Evolutionary conservation across 495 filamentous ascomycete species (phyloP).

Genomic region (Tuber indicum): DNA sequence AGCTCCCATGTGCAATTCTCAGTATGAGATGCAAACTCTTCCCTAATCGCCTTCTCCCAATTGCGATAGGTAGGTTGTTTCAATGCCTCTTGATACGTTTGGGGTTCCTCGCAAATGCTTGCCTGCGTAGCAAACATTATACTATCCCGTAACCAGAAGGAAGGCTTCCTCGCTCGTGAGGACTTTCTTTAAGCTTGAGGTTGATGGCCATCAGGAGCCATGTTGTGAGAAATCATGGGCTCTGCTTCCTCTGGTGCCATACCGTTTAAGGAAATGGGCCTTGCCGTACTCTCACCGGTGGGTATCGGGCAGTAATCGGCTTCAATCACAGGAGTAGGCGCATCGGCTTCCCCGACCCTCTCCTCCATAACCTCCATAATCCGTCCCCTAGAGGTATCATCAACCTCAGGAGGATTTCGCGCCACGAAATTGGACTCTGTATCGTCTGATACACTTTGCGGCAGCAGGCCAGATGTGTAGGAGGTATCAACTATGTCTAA

Average conservation of each 20-base stretch:
- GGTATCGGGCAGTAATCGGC: not conserved
- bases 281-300: not conserved
- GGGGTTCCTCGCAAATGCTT: not conserved
- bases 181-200: not conserved
- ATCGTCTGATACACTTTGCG: too few species aligned
- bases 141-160: not conserved
- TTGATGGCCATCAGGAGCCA: not conserved
- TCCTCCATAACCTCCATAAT: too few species aligned
- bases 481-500: too few species aligned
- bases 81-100: not conserved
- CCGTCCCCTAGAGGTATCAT: too few species aligned
- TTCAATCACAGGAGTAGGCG: too few species aligned
- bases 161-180: not conserved
- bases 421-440: too few species aligned
- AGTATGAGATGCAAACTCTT: not conserved
- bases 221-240: not conserved
- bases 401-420: too few species aligned
- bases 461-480: too few species aligned
- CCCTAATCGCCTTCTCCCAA: not conserved
- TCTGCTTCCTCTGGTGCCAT: not conserved
- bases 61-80: rapidly evolving
- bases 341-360: too few species aligned
- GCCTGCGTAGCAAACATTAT: not conserved
- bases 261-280: not conserved
- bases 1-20: not conserved